These are phyloP conservation scores for Fusarium sublunatum DNA, from an alignment of 2,329 filamentous ascomycete genomes.

Conservation along the genomic window DNA sequence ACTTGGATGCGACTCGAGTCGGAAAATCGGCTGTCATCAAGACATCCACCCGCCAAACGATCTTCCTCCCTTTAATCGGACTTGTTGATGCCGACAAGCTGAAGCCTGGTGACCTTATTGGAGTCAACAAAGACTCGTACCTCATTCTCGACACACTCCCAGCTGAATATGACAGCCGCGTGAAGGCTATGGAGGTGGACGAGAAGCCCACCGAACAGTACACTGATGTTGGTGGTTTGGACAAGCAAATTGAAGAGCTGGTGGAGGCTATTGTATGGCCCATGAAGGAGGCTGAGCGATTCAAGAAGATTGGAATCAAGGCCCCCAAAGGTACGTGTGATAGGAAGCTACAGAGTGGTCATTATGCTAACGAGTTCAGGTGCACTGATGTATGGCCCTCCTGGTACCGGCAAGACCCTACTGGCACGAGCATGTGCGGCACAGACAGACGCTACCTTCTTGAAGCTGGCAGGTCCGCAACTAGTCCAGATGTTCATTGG, in stretches of 20 bases:
- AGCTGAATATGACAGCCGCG: conserved; percentile 97
- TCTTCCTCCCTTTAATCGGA: conserved; percentile 96
- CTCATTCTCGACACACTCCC: conserved; percentile 95
- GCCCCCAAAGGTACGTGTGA: conserved; percentile 85
- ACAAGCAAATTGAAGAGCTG: conserved; percentile 99
- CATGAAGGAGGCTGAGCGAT: conserved; percentile 99
- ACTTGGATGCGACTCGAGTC: conserved; percentile 94
- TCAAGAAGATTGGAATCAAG: conserved; percentile 99
- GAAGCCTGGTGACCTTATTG: conserved; percentile 95
- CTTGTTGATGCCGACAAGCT: conserved; percentile 95
- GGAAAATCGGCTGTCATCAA: conserved; percentile 99
- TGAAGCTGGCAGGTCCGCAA: conserved; percentile 97
- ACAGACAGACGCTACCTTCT: conserved; percentile 97
- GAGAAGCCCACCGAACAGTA: conserved; percentile 99
- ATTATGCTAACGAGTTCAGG: conserved; percentile 89
- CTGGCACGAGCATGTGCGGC: conserved; percentile 95
- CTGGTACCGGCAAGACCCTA: conserved; percentile 90
- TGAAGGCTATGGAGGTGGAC: conserved; percentile 99
- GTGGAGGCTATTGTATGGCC: conserved; percentile 99
- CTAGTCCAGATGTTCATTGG: conserved; percentile 99
- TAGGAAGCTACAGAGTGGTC: conserved; percentile 58
- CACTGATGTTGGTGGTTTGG: conserved; percentile 94
- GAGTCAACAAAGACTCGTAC: conserved; percentile 99
- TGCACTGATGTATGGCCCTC: conserved; percentile 96
- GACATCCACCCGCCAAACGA: conserved; percentile 97